Base-by-base conservation (phyloP, 768 basidiomycete species). In the Paxillus rubicundulus region DNA sequence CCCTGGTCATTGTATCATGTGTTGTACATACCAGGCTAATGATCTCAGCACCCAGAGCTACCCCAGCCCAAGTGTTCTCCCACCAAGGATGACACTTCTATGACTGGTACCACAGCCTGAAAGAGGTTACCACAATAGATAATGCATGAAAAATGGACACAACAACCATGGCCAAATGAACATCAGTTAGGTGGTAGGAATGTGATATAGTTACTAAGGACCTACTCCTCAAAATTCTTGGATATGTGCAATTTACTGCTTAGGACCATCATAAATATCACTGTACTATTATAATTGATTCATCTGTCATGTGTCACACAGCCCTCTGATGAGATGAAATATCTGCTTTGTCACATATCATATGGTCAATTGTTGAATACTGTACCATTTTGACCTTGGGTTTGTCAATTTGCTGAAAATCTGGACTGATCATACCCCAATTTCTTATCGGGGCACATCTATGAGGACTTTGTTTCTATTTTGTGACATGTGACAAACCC, bases 11-110 rank as follows among this genome's bases (percentile, higher is more conserved):
- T 17, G n/a, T 32, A 14, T 32, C 5, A 9, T 45, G 28, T 3
- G 30, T 8, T 4, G 28, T 13, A 45, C 43, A 16, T 45, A 45
- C 43, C 30, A 45, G 37, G 20, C 51, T 52, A 33, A 16, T 18
- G 10, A 34, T 41, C 30, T 18, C 30, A 5, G 53, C 47, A 21
- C 20, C 43, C n/a, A 54, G 24, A 24, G 49, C 53, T 18, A 20
- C 16, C 9, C 39, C 37, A n/a, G 50, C 54, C 54, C 43, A 52
- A 14, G 45, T 13, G 32, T 55, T 50, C n/a, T 55, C 54, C 54
- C 44, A 55, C 54, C 54, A 55, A 24, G 32, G 52, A 12, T 50
- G 28, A 20, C 32, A 39, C 13, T 55, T 51, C 12, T n/a, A 16
- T 13, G 21, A 17, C 16, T 40, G 37, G 27, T 54, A 54, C 54